Evolutionary conservation across 345 rosid species (phyloP), one percentile per base, ranked within the genome.

Genomic region (Lumnitzera littorea): DNA sequence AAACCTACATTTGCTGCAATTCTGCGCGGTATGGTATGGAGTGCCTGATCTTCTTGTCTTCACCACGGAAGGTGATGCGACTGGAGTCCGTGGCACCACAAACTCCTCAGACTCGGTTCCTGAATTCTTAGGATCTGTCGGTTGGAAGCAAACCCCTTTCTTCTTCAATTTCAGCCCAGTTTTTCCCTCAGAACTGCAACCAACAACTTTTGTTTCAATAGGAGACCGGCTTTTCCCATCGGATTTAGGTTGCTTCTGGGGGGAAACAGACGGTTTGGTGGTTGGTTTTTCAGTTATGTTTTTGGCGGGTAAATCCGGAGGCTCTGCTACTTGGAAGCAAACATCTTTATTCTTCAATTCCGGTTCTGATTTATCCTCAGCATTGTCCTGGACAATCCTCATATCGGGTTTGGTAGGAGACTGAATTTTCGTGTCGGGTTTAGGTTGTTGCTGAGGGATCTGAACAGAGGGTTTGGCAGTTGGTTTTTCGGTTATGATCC

Each of bases 11-110:
- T 61, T 64, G 57, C 62, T 65, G 50, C 66, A 65, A 41, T 48
- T 65, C 66, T 61, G 16, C 5, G 74, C 66, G 24, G 57, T 70
- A 62, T 3, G 46, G 43, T 65, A 70, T 16, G 74, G 70, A 13
- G 74, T 70, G 29, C 70, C 53, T 13, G 43, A 47, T 54, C 24
- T 56, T 31, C 59, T 56, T 4, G 53, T 54, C 62, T 60, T 65
- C 13, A 13, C 60, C 49, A 51, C 23, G 12, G 65, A 29, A 16
- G 57, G 65, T n/a, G 58, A 24, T 29, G 54, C 47, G 3, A 46
- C 62, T 12, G 68, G 68, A 47, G 68, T 69, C 36, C 13, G 54
- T 3, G 67, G 70, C 41, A 24, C 55, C 12, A 13, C 62, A 24
- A 15, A 48, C 15, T 20, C 56, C 20, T 12, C 43, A 2, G 25